A percentile compares a stretch with the other conserved stretches of the same genome.
Evolutionary conservation across 768 basidiomycete genomes (phyloP).

Genomic region (Agaricus blazei): DNA sequence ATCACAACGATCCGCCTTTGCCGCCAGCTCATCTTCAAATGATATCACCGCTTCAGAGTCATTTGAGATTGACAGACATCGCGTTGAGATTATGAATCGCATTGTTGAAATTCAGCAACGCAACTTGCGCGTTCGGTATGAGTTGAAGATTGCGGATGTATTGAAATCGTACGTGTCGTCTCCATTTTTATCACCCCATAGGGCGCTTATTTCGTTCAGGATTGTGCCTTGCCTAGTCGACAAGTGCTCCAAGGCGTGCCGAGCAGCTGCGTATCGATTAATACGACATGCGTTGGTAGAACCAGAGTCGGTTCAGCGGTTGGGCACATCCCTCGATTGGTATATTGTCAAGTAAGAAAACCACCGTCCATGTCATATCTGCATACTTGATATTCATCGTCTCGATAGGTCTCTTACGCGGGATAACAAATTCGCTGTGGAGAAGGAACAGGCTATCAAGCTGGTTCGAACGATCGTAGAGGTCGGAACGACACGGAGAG

Average conservation of each 20-base stretch:
- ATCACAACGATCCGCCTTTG: constrained; percentile 20
- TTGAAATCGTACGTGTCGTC: constrained; percentile 59
- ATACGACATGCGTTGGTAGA: constrained; percentile 78
- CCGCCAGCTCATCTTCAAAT: constrained; percentile 29
- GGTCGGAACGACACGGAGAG: constrained; percentile 57
- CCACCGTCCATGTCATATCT: background rate
- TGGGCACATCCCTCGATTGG: constrained; percentile 77
- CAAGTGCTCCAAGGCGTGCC: constrained; percentile 60
- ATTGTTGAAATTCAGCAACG: constrained; percentile 63
- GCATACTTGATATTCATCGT: constrained; percentile 8
- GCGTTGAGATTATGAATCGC: constrained; percentile 60
- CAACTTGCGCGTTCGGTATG: constrained; percentile 71
- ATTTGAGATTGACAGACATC: constrained; percentile 44
- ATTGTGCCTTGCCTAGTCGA: constrained; percentile 80
- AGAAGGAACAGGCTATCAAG: constrained; percentile 91
- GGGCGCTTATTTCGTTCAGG: constrained; percentile 31
- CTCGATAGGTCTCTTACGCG: constrained; percentile 68
- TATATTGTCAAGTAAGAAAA: constrained; percentile 78
- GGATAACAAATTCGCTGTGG: constrained; percentile 76
- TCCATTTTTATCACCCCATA: background rate
- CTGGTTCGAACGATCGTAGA: constrained; percentile 81
- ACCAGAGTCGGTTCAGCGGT: constrained; percentile 55
- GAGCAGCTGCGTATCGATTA: constrained; percentile 80
- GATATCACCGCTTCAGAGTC: constrained; percentile 23
- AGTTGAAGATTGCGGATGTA: constrained; percentile 64